Percentiles rank a stretch among this genome's conserved stretches.
Conservation (phyloP, 352 stramenopile genomes). For the Globisporangium spiculum region DNA sequence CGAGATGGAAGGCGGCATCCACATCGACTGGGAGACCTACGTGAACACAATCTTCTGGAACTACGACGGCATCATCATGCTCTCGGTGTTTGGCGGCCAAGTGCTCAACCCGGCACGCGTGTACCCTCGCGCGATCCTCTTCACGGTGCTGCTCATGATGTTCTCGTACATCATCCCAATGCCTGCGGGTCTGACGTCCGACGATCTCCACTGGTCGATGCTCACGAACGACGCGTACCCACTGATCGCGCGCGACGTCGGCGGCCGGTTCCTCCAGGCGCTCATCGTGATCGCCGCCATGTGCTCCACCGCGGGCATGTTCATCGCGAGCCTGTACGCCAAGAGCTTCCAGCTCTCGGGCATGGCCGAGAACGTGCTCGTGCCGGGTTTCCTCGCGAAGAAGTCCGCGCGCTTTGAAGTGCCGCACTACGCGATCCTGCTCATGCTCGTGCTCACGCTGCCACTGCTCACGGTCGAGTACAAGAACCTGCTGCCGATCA, state of each 20-base stretch:
- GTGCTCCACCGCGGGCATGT: conserved; percentile 82
- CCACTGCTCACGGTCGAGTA: conserved; percentile 56
- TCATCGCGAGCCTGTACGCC: conserved; percentile 78
- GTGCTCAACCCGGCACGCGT: conserved; percentile 78
- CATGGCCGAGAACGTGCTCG: conserved; percentile 72
- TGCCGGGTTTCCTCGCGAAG: conserved; percentile 75
- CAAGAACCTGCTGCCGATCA: conserved; percentile 73
- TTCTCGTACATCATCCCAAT: conserved; percentile 89
- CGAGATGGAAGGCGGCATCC: conserved; percentile 26
- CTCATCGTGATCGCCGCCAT: conserved; percentile 76
- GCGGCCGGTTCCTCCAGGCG: conserved; percentile 63
- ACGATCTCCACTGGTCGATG: conserved; percentile 17
- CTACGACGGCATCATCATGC: conserved; percentile 92
- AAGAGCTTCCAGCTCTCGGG: conserved; percentile 78
- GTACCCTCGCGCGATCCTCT: conserved; percentile 85
- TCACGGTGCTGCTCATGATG: conserved; percentile 69
- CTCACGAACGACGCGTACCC: conserved; percentile 84
- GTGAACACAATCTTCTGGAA: conserved; percentile 97
- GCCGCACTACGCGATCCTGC: conserved; percentile 32
- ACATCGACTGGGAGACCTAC: conserved; percentile 76
- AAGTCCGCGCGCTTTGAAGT: conserved; percentile 31
- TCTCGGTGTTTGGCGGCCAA: conserved; percentile 89
- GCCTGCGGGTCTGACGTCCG: conserved; percentile 38
- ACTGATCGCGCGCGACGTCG: conserved; percentile 61
- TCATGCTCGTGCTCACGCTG: conserved; percentile 38